Base-by-base conservation (phyloP, 1,284 basidiomycete species). In the Marasmius oreades region DNA sequence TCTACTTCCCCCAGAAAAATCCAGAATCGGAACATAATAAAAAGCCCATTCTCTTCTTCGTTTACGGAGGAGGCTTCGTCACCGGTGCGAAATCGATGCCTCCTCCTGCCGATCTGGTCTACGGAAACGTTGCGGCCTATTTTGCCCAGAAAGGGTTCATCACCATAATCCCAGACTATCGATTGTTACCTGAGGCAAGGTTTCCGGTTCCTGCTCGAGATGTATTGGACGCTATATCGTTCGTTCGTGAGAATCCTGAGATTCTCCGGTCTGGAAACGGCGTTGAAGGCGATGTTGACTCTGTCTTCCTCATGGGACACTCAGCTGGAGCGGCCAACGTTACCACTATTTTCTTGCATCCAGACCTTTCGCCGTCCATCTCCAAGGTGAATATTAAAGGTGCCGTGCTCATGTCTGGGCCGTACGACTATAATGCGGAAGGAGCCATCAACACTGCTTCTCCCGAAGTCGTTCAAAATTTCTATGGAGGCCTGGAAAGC, bases 31-130 rank as follows among this genome's bases (percentile, higher is more conserved):
- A 59, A 14, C 60, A 63, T 3, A 69, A 63, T 4, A 76, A 74
- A 57, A 71, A 74, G 0, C 82, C 82, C 0, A 70, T 86, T 22
- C 66, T 88, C 18, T 79, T 87, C 66, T 86, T 80, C 66, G 60
- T 81, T 44, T 87, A 88, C 59, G 86, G 85, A 0, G 86, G 85
- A 4, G 84, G 84, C 1, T 85, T 84, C 64, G 69, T 70, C 56
- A 65, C 66, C 0, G 85, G 85, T 1, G 70, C 73, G 0, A 76
- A 81, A 34, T 72, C 68, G 16, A 64, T 79, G 37, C 71, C 77
- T 0, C 67, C 75, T 14, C 78, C 82, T 0, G 71, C 71, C 39
- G 77, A 79, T 28, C 72, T 85, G 51, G 71, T 68, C 2, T 86
- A 84, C 63, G 70, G 72, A n/a, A 79, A 77, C 58, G 59, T 86